Conservation (phyloP, 2,329 filamentous ascomycete genomes). For the Cladorrhinum sp. region DNA sequence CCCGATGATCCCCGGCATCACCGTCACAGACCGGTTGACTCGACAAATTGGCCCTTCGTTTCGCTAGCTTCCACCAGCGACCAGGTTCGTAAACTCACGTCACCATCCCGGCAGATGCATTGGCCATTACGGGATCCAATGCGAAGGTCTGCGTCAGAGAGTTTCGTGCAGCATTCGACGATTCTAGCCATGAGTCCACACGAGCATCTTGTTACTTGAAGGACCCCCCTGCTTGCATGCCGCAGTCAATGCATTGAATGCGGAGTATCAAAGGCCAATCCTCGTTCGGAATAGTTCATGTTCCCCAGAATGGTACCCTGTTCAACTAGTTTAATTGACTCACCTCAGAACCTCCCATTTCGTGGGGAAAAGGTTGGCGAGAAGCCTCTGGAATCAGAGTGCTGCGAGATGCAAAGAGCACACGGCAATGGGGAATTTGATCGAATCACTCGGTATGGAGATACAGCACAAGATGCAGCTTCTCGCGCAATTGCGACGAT, state of each 20-base stretch:
- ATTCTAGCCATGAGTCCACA: slow-evolving; percentile 9
- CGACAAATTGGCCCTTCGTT: background rate
- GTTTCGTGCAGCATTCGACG: slow-evolving; percentile 12
- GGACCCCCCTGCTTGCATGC: slow-evolving; percentile 15
- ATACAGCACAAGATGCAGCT: slow-evolving; percentile 28
- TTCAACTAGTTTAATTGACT: slow-evolving; percentile 16
- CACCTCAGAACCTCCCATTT: slow-evolving; percentile 5
- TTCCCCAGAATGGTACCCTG: background rate
- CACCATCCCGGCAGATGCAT: slow-evolving; percentile 1
- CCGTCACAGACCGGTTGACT: background rate
- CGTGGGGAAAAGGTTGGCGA: background rate
- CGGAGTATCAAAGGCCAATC: slow-evolving; percentile 16
- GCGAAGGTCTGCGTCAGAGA: slow-evolving; percentile 18
- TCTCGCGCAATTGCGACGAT: slow-evolving; percentile 26
- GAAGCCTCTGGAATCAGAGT: background rate
- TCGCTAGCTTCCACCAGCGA: background rate
- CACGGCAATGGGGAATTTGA: background rate
- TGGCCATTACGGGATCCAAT: slow-evolving; percentile 19
- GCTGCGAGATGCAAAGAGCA: background rate
- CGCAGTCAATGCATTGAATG: slow-evolving; percentile 25
- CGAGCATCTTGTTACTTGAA: slow-evolving; percentile 3
- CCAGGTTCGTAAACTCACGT: slow-evolving; percentile 4
- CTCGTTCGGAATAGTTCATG: slow-evolving; percentile 10
- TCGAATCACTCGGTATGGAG: slow-evolving; percentile 19
- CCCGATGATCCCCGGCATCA: slow-evolving; percentile 3